Evolutionary conservation across 179 eudicot genomes (phyloP).

Genomic region (Nepenthes alata): DNA sequence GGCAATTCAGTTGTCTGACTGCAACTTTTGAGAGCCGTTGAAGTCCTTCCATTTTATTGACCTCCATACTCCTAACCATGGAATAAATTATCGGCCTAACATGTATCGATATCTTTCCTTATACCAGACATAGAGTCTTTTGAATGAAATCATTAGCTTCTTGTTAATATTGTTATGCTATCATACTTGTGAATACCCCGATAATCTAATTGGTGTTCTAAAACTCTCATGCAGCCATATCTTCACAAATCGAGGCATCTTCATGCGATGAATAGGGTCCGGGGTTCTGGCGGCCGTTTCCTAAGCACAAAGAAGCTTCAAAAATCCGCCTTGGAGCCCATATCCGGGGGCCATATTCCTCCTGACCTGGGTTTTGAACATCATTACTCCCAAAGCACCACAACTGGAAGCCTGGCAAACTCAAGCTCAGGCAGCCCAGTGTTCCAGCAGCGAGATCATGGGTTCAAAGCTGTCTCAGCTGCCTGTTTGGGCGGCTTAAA

Average conservation of each 20-base stretch:
- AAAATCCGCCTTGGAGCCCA: conserved; percentile 13
- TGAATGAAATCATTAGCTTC: not conserved
- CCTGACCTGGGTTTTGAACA: conserved; percentile 5
- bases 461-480: conserved; percentile 29
- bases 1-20: too few species aligned
- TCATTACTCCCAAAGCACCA: conserved; percentile 20
- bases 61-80: too few species aligned
- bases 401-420: conserved; percentile 5
- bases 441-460: conserved; percentile 22
- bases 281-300: conserved; percentile 88
- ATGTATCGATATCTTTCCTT: not conserved
- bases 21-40: too few species aligned
- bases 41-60: too few species aligned
- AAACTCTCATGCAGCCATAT: conserved; percentile 54
- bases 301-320: conserved; percentile 52
- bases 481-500: conserved; percentile 13
- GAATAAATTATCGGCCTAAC: too few species aligned
- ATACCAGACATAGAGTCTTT: not conserved
- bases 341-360: conserved; percentile 6
- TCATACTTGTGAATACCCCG: too few species aligned
- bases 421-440: conserved; percentile 10
- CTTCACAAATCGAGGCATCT: conserved; percentile 87
- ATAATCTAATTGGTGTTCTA: not conserved
- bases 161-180: not conserved
- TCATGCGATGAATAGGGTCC: conserved; percentile 74